These are phyloP conservation scores for Deinandra increscens DNA, from an alignment of 129 eudicot species.

Conservation along the genomic window DNA sequence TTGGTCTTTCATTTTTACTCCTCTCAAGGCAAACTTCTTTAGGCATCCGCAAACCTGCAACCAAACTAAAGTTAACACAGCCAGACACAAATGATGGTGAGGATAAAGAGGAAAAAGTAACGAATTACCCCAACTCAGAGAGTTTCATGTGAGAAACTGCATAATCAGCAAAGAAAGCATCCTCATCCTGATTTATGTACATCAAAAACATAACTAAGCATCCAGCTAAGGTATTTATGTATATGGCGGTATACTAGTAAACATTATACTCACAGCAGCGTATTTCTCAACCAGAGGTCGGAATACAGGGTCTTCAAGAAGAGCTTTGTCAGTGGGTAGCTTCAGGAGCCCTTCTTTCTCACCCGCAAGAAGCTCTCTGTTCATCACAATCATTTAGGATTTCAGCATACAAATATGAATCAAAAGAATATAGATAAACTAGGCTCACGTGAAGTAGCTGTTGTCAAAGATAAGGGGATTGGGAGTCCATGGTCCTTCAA, in stretches of 20 bases:
- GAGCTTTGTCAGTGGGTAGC: constrained; percentile 81
- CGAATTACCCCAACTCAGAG: constrained; percentile 69
- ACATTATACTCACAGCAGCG: constrained; percentile 56
- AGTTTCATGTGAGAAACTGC: constrained; percentile 79
- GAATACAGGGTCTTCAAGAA: constrained; percentile 66
- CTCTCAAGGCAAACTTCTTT: background rate
- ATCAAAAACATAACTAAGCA: background rate
- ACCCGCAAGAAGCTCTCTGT: constrained; percentile 78
- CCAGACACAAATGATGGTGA: background rate
- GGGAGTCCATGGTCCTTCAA: constrained; percentile 81
- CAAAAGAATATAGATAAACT: background rate
- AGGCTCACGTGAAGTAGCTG: constrained; percentile 71
- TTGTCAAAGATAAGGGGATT: constrained; percentile 80
- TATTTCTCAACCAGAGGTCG: constrained; percentile 72
- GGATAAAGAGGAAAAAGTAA: background rate
- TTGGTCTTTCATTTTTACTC: no score
- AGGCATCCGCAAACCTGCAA: constrained; percentile 28
- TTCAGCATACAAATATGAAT: background rate
- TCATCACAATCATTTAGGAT: background rate
- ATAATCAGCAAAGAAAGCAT: constrained; percentile 77
- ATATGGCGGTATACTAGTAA: background rate
- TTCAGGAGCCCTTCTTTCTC: constrained; percentile 80
- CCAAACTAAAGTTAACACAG: background rate
- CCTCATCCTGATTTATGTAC: constrained; percentile 57
- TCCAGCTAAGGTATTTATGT: background rate